Evolutionary conservation across 2,329 filamentous ascomycete genomes (phyloP), one percentile per base, ranked within the genome.

Genomic region (Ceratocystis cubensis): DNA sequence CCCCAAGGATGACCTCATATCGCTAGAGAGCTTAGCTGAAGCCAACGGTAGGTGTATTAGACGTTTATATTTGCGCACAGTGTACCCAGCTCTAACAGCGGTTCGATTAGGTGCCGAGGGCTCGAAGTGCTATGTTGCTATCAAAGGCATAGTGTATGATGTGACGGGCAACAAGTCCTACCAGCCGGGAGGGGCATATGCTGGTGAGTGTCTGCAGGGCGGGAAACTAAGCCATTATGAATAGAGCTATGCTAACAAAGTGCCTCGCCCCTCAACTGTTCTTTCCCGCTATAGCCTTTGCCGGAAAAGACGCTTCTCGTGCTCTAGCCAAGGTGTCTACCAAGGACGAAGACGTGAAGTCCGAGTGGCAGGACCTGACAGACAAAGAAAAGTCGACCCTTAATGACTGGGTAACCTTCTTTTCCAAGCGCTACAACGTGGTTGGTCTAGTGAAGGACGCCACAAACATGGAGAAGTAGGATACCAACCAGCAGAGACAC

Each of bases 341-440:
- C 63, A 95, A 96, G 75, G 76, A 82, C 4, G 90, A 94, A 72
- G 92, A 97, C 71, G 93, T 90, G 70, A 79, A 79, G 41, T 79
- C 94, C 1, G 88, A 96, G 63, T 97, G 90, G 88, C 80, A 87
- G 67, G 88, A 91, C 72, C 79, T 99, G 64, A 80, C 81, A 15
- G 91, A 96, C 25, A 91, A 94, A 76, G 87, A 96, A 75, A 90
- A 94, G 79, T 84, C 84, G 30, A 87, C 88, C 2, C 78, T 99
- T 69, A 83, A 93, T 65, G 94, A 99, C 75, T 99, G 94, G 94
- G 85, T 88, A 70, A 96, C 88, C 1, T 99, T 96, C 78, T 99
- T 99, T 77, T 90, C 88, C 71, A 99, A 97, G 80, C 83, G 94
- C 67, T 99, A 99, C 78, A 97, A 96, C 72, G 83, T 97, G 64